Conservation (phyloP, 1,284 basidiomycete species). For the Pascua guehoae region DNA sequence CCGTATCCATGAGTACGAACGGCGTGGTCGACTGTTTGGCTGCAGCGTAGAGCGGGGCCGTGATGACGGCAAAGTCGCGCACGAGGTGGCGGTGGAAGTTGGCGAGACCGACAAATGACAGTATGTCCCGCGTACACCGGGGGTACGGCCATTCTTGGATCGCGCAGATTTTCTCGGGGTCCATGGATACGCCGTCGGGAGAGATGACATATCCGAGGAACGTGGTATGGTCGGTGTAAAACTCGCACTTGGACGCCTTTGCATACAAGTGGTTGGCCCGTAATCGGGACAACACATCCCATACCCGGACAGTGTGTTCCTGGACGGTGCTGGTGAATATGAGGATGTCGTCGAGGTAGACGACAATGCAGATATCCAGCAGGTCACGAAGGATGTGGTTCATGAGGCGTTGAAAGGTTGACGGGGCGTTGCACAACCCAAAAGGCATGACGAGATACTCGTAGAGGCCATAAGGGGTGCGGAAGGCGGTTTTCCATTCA, state of each 20-base stretch:
- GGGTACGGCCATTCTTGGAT: slow-evolving; percentile 50
- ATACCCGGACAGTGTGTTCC: slow-evolving; percentile 38
- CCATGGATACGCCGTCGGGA: slow-evolving; percentile 34
- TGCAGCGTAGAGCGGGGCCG: slow-evolving; percentile 29
- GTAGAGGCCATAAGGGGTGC: slow-evolving; percentile 43
- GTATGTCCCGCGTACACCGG: slow-evolving; percentile 39
- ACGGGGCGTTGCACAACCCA: slow-evolving; percentile 50
- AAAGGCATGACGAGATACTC: slow-evolving; percentile 51
- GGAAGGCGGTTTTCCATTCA: slow-evolving; percentile 49
- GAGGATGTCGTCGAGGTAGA: slow-evolving; percentile 49
- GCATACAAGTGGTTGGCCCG: slow-evolving; percentile 39
- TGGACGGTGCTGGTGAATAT: slow-evolving; percentile 51
- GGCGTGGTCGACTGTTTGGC: too few relatives aligned
- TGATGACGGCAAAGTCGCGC: slow-evolving; percentile 47
- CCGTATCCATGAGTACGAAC: too few relatives aligned
- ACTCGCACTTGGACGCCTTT: slow-evolving; percentile 51
- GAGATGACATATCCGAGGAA: slow-evolving; percentile 34
- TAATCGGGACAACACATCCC: slow-evolving; percentile 46
- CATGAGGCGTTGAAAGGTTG: slow-evolving; percentile 43
- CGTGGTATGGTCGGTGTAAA: slow-evolving; percentile 19
- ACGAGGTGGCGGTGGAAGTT: slow-evolving; percentile 50
- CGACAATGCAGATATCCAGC: slow-evolving; percentile 31
- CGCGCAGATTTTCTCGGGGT: slow-evolving; percentile 34
- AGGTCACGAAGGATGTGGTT: slow-evolving; percentile 31
- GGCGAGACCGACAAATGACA: slow-evolving; percentile 45